Evolutionary conservation across 768 basidiomycete genomes (phyloP).

Genomic region (Boletus reticulatus): DNA sequence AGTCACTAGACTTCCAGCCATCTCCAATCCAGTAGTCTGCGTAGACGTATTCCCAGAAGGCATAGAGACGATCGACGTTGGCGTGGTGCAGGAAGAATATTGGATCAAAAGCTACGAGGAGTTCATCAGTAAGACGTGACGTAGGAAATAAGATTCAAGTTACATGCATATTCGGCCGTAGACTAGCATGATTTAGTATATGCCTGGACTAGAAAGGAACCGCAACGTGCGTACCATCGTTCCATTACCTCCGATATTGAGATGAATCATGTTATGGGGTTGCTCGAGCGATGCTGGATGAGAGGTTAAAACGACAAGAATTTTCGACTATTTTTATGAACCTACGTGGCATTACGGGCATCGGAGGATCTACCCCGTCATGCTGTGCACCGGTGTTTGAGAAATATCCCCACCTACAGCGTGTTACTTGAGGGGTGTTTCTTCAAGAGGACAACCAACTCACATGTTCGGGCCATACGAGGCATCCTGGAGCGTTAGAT

Average conservation of each 20-base stretch:
- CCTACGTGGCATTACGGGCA: neutral
- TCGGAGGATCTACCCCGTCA: neutral
- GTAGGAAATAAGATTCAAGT: neutral
- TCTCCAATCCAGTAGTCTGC: conserved; percentile 13
- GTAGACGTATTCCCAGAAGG: conserved; percentile 23
- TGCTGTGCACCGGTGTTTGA: neutral
- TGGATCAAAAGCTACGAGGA: conserved; percentile 11
- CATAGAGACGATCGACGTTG: conserved; percentile 18
- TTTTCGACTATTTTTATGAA: neutral
- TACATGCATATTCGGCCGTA: conserved; percentile 20
- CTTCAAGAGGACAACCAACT: neutral
- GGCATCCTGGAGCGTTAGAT: conserved; percentile 7
- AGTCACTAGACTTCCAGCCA: conserved; percentile 7
- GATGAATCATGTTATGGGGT: conserved; percentile 15
- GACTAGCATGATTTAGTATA: neutral
- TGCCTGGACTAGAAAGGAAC: neutral
- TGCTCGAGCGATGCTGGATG: conserved; percentile 15
- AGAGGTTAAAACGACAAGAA: neutral
- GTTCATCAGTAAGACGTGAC: neutral
- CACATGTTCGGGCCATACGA: conserved; percentile 15
- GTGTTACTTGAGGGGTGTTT: neutral
- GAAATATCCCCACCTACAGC: conserved; percentile 12
- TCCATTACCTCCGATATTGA: conserved; percentile 13
- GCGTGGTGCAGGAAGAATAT: conserved; percentile 20
- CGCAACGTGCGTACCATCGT: conserved; percentile 6